Evolutionary conservation across 2,329 filamentous ascomycete species (phyloP).

Genomic region (Paracoccidioides lutzii): DNA sequence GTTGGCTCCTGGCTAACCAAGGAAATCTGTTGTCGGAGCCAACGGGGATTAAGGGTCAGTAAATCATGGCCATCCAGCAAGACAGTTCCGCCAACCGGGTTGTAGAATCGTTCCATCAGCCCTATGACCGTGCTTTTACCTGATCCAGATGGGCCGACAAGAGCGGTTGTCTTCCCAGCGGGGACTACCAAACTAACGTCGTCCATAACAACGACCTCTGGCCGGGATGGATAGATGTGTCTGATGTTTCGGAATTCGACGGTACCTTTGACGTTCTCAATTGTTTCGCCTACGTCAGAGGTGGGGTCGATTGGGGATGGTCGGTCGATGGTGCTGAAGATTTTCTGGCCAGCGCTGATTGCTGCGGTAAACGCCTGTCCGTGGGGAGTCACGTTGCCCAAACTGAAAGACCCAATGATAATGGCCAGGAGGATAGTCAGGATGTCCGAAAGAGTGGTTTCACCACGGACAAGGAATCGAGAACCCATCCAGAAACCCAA

Average conservation of each 20-base stretch:
- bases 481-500: slow-evolving; percentile 83
- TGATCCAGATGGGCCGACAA: slow-evolving; percentile 87
- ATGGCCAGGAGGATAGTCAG: slow-evolving; percentile 80
- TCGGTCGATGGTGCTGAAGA: slow-evolving; percentile 87
- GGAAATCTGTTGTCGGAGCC: slow-evolving; percentile 84
- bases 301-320: slow-evolving; percentile 70
- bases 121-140: slow-evolving; percentile 94
- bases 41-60: slow-evolving; percentile 67
- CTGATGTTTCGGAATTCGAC: slow-evolving; percentile 73
- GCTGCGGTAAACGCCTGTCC: slow-evolving; percentile 74
- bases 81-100: slow-evolving; percentile 68
- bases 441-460: slow-evolving; percentile 55
- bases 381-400: slow-evolving; percentile 80
- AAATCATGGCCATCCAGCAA: slow-evolving; percentile 75
- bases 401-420: slow-evolving; percentile 83
- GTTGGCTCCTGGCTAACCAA: slow-evolving; percentile 89
- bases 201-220: slow-evolving; percentile 80
- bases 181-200: slow-evolving; percentile 68
- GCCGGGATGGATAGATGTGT: slow-evolving; percentile 88
- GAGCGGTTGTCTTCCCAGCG: slow-evolving; percentile 79
- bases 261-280: slow-evolving; percentile 60
- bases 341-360: slow-evolving; percentile 75
- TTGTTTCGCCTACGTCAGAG: slow-evolving; percentile 54
- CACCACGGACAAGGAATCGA: slow-evolving; percentile 54
- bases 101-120: slow-evolving; percentile 86